These are phyloP conservation scores for Sicyos baderoa DNA, from an alignment of 306 rosid species.

Conservation along the genomic window DNA sequence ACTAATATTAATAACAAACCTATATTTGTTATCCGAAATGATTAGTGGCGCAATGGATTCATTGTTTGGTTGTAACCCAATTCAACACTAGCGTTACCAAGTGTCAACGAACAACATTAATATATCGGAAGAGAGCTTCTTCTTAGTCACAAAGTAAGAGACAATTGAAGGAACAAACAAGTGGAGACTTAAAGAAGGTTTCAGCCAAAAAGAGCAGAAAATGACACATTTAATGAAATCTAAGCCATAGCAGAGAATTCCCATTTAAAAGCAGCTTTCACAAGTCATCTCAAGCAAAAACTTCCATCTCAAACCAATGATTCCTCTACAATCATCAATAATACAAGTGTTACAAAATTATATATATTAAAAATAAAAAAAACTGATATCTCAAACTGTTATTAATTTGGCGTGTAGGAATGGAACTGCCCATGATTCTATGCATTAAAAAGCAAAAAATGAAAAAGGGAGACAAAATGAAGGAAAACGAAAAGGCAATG, in stretches of 20 bases:
- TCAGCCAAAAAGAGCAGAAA: neutral
- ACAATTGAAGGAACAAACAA: neutral
- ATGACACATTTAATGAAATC: neutral
- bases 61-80: no score
- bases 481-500: conserved; percentile 14
- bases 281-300: neutral
- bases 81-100: no score
- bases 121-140: no score
- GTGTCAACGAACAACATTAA: no score
- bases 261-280: neutral
- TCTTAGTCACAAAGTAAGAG: neutral
- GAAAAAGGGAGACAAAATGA: conserved; percentile 14
- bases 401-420: neutral
- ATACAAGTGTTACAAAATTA: neutral
- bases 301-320: neutral
- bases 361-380: no score
- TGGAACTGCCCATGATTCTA: conserved; percentile 1
- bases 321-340: neutral
- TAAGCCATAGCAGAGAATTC: neutral
- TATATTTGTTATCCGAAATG: no score
- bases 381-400: neutral
- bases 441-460: neutral
- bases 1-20: no score
- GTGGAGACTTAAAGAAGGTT: neutral
- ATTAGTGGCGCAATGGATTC: no score